Conservation (phyloP, 2,329 filamentous ascomycete species). For the Sphaerostilbella broomeana region DNA sequence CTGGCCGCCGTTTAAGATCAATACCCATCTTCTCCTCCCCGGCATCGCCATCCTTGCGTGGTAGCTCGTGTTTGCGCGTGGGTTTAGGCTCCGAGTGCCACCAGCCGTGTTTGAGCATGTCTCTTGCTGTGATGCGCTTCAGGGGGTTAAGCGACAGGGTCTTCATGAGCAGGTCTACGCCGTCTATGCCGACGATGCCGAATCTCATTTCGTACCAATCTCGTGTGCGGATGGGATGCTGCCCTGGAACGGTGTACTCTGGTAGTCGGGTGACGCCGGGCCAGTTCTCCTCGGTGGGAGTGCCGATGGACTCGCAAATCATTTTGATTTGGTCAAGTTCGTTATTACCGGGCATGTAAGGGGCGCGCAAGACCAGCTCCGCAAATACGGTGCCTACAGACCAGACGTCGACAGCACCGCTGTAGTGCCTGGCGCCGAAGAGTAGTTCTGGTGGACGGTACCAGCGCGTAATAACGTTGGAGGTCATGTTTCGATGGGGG, state of each 20-base stretch:
- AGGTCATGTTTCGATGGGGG: constrained; percentile 82
- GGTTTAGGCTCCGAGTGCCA: constrained; percentile 81
- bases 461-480: constrained; percentile 93
- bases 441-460: constrained; percentile 92
- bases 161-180: constrained; percentile 80
- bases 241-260: constrained; percentile 67
- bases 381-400: constrained; percentile 89
- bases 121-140: constrained; percentile 68
- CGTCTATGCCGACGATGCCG: constrained; percentile 70
- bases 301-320: constrained; percentile 80
- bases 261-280: constrained; percentile 77
- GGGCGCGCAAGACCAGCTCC: constrained; percentile 75
- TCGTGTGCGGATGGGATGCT: constrained; percentile 55
- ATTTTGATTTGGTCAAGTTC: constrained; percentile 82
- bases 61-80: constrained; percentile 74
- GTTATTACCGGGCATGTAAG: constrained; percentile 75
- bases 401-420: constrained; percentile 89
- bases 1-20: constrained; percentile 67
- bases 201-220: constrained; percentile 73
- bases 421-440: constrained; percentile 84
- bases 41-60: constrained; percentile 56
- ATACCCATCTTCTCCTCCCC: constrained; percentile 71
- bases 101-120: constrained; percentile 77
- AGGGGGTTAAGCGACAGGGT: constrained; percentile 84
- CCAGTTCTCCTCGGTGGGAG: constrained; percentile 91